These are phyloP conservation scores for Candida labiduridarum DNA, from an alignment of 1,139 yeast genomes.

Conservation along the genomic window DNA sequence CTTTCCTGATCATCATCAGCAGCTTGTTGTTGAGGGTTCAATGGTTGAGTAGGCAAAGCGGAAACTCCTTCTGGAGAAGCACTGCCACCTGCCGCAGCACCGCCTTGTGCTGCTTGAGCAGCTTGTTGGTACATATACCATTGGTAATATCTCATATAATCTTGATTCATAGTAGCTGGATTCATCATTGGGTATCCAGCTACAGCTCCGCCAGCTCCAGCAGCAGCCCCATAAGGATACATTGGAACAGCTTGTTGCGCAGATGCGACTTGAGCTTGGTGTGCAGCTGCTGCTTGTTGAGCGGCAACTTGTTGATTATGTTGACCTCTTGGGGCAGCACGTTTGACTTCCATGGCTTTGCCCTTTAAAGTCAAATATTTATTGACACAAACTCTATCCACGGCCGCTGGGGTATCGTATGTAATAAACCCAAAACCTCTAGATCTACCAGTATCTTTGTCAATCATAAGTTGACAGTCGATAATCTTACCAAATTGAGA, in stretches of 20 bases:
- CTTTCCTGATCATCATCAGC: conserved; percentile 23
- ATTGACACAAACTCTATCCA: conserved; percentile 84
- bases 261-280: conserved; percentile 17
- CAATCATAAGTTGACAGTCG: conserved; percentile 97
- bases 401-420: conserved; percentile 94
- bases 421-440: conserved; percentile 98
- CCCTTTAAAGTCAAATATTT: conserved; percentile 85
- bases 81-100: conserved; percentile 14
- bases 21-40: conserved; percentile 56
- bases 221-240: conserved; percentile 26
- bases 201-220: neutral
- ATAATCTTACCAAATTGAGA: conserved; percentile 90
- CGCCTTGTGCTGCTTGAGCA: conserved; percentile 20
- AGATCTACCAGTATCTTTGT: conserved; percentile 96
- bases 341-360: conserved; percentile 90
- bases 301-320: conserved; percentile 43
- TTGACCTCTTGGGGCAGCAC: conserved; percentile 91
- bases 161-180: conserved; percentile 80
- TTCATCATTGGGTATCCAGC: conserved; percentile 42
- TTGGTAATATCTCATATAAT: conserved; percentile 83
- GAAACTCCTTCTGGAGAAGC: conserved; percentile 29
- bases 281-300: conserved; percentile 36
- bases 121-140: conserved; percentile 65
- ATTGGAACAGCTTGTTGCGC: conserved; percentile 18
- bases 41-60: conserved; percentile 47